Base-by-base conservation (phyloP, 2,329 filamentous ascomycete genomes). In the Pyrenophora seminiperda region DNA sequence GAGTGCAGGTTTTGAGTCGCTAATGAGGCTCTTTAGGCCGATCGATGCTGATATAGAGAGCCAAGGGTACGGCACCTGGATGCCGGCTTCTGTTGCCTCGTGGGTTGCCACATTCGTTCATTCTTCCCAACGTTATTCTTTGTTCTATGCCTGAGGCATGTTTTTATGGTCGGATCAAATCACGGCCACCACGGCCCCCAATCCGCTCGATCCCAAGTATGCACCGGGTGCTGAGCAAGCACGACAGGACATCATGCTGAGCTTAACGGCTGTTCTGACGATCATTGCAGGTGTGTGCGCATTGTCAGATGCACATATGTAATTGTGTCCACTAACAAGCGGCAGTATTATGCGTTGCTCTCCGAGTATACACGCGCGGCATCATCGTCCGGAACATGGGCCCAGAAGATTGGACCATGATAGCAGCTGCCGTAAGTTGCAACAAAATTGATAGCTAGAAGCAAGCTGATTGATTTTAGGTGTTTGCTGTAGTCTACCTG, bases 331-430 rank as follows among this genome's bases (percentile, higher is more conserved):
- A 27, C 41, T 59, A 18, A 58, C 19, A 42, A n/a, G 5, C 20
- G 11, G 17, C 40, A 70, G 67, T 62, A 7, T 44, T 63, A n/a
- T 45, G 67, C 20, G 65, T 70, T 7, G 49, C 30, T 17, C 53
- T 69, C 18, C 63, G 66, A 13, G 43, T 58, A 7, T 63, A 62
- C 39, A 57, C 58, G 20, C 57, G 67, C 14, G 36, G 34, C 2
- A 38, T 56, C 11, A 58, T 66, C 24, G 52, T 68, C 15, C 54
- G 56, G 7, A 67, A 58, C 20, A 54, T 67, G 39, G 68, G 68
- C 20, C 52, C 52, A 36, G 68, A 72, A 55, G 67, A 72, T 46
- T 58, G 44, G 37, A 57, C 62, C 27, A 72, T 70, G 61, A 38
- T 70, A 7, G 44, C 41, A 7, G 61, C 67, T 11, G 29, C 68